Percentiles rank a stretch among this genome's conserved stretches.
Evolutionary conservation across 2,329 filamentous ascomycete species (phyloP).

Genomic region (Colletotrichum tamarilloi): DNA sequence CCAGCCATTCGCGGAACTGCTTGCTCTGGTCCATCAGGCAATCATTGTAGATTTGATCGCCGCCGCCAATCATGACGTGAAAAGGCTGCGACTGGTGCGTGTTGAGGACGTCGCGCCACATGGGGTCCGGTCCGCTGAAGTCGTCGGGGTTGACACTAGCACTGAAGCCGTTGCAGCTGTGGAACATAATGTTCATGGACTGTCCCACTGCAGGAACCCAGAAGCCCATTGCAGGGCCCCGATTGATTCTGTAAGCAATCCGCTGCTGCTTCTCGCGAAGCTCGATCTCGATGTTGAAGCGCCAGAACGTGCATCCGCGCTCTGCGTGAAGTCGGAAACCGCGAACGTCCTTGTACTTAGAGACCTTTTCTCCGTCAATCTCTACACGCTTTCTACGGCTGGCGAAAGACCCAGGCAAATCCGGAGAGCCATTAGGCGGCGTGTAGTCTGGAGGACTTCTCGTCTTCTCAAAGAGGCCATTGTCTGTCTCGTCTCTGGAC

Average conservation of each 20-base stretch:
- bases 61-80: slow-evolving; percentile 97
- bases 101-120: slow-evolving; percentile 97
- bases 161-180: slow-evolving; percentile 97
- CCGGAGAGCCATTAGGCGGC: slow-evolving; percentile 53
- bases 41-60: slow-evolving; percentile 98
- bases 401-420: slow-evolving; percentile 64
- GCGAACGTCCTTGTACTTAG: slow-evolving; percentile 84
- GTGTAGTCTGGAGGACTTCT: slow-evolving; percentile 62
- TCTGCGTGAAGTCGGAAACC: slow-evolving; percentile 87
- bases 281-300: slow-evolving; percentile 95
- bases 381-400: slow-evolving; percentile 63
- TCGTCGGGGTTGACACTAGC: slow-evolving; percentile 79
- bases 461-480: slow-evolving; percentile 82
- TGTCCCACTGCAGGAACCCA: slow-evolving; percentile 90
- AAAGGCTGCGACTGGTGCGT: slow-evolving; percentile 91
- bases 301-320: slow-evolving; percentile 93
- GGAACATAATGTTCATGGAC: slow-evolving; percentile 98
- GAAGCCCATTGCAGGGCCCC: slow-evolving; percentile 87
- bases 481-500: slow-evolving; percentile 81
- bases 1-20: slow-evolving; percentile 86
- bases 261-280: slow-evolving; percentile 81
- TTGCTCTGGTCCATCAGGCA: slow-evolving; percentile 78
- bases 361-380: slow-evolving; percentile 82
- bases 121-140: slow-evolving; percentile 91
- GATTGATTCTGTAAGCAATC: slow-evolving; percentile 95